Evolutionary conservation across 2,329 filamentous ascomycete genomes (phyloP).

Genomic region (Nannizziopsis arthrosporioides): DNA sequence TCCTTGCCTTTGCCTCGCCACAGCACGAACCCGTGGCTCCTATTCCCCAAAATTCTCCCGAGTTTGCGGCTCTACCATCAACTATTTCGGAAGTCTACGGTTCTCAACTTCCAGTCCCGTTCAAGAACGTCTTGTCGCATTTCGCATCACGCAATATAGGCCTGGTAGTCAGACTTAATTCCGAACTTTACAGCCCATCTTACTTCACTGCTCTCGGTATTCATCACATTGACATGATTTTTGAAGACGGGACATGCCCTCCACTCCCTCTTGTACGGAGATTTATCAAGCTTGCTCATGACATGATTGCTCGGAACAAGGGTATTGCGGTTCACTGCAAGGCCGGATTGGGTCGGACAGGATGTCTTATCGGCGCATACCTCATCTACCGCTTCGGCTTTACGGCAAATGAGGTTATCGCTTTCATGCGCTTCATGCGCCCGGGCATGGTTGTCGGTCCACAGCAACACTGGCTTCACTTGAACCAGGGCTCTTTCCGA

Average conservation of each 20-base stretch:
- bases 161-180: slow-evolving; percentile 89
- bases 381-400: slow-evolving; percentile 96
- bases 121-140: slow-evolving; percentile 91
- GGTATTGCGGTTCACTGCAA: slow-evolving; percentile 98
- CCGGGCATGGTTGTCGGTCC: slow-evolving; percentile 98
- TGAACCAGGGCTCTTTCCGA: slow-evolving; percentile 94
- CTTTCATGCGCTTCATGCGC: slow-evolving; percentile 98
- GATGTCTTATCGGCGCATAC: slow-evolving; percentile 93
- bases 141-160: slow-evolving; percentile 82
- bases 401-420: slow-evolving; percentile 92
- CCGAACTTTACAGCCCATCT: slow-evolving; percentile 87
- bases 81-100: slow-evolving; percentile 61
- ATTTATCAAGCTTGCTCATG: slow-evolving; percentile 88
- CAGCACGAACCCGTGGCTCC: slow-evolving; percentile 67
- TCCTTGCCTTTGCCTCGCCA: slow-evolving; percentile 91
- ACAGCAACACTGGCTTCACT: slow-evolving; percentile 96
- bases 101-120: slow-evolving; percentile 64
- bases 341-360: slow-evolving; percentile 86
- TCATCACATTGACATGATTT: slow-evolving; percentile 97
- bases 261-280: slow-evolving; percentile 78
- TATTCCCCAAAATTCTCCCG: slow-evolving; percentile 59
- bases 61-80: slow-evolving; percentile 62
- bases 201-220: slow-evolving; percentile 95
- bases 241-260: slow-evolving; percentile 94
- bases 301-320: slow-evolving; percentile 86